Conservation (phyloP, 2,329 filamentous ascomycete genomes). For the Calycina herbarum region DNA sequence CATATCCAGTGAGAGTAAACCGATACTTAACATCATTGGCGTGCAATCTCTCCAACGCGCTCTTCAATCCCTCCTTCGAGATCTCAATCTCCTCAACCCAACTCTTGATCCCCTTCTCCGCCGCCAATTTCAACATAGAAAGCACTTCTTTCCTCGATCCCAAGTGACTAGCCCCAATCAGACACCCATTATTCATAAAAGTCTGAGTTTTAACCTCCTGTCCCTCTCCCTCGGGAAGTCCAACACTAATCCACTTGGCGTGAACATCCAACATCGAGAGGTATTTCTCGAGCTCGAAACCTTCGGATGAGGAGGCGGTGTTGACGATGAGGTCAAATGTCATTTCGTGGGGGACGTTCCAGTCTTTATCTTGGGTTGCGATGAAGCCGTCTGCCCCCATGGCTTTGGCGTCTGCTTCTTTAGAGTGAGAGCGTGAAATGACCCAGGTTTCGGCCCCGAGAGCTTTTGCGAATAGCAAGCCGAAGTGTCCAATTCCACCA, state of each 20-base stretch:
- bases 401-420: slow-evolving; percentile 58
- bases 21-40: slow-evolving; percentile 72
- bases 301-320: slow-evolving; percentile 67
- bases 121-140: slow-evolving; percentile 70
- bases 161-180: slow-evolving; percentile 70
- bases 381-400: slow-evolving; percentile 63
- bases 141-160: slow-evolving; percentile 70
- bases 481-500: slow-evolving; percentile 72
- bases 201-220: slow-evolving; percentile 71
- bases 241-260: slow-evolving; percentile 77
- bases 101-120: slow-evolving; percentile 66
- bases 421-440: slow-evolving; percentile 59
- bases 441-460: slow-evolving; percentile 63
- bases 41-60: slow-evolving; percentile 68
- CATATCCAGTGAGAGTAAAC: slow-evolving; percentile 68
- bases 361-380: slow-evolving; percentile 56
- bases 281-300: slow-evolving; percentile 70
- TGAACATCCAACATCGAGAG: slow-evolving; percentile 79
- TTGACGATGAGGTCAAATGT: slow-evolving; percentile 77
- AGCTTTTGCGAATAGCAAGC: slow-evolving; percentile 67
- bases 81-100: slow-evolving; percentile 77
- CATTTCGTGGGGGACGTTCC: slow-evolving; percentile 57
- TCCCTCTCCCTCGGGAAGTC: slow-evolving; percentile 74
- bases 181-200: slow-evolving; percentile 72
- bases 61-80: slow-evolving; percentile 64